Base-by-base conservation (phyloP, 768 basidiomycete species). In the Rickenella mellea region DNA sequence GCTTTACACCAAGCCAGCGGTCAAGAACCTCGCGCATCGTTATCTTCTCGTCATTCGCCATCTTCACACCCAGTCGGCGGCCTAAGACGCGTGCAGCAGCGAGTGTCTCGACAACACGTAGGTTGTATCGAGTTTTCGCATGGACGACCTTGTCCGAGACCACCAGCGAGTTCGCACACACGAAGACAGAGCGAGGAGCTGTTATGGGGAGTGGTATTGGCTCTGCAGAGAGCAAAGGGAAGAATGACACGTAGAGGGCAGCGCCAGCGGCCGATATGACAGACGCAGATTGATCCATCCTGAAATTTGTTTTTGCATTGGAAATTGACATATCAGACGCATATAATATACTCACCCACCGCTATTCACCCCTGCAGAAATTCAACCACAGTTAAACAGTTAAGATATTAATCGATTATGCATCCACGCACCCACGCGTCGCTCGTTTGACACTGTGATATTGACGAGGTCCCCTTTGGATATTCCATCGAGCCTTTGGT, bases 201-300 rank as follows among this genome's bases (percentile, higher is more conserved):
- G 65, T 57, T 6, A 53, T 51, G 9, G 78, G 77, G 7, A 96
- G 72, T 1, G 73, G 74, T 7, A 84, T 76, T 1, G 79, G 75
- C 20, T 76, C 70, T 0, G 85, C 83, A 36, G 66, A 54, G 9
- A 94, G 74, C 11, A 64, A 60, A 1, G 90, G 91, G 57, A 78
- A 83, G 70, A 93, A 94, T 17, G 80, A 72, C 50, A 91, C 81
- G 55, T 84, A 84, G 25, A 88, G 71, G 0, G 87, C 81, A 6
- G 82, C 76, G 17, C 73, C 71, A 1, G 83, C 68, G 20, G 73
- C 67, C 12, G 78, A 83, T 49, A 93, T 81, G 27, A 90, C 80
- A 0, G 86, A 90, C 0, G 89, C 87, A 1, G 89, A 83, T 69
- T 92, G 89, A 58, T 94, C 91, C 83, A 93, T 86, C 20, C 87